phyloP scores from a whole-genome alignment of 139 green algal species.

The Picochlorum sp. region DNA sequence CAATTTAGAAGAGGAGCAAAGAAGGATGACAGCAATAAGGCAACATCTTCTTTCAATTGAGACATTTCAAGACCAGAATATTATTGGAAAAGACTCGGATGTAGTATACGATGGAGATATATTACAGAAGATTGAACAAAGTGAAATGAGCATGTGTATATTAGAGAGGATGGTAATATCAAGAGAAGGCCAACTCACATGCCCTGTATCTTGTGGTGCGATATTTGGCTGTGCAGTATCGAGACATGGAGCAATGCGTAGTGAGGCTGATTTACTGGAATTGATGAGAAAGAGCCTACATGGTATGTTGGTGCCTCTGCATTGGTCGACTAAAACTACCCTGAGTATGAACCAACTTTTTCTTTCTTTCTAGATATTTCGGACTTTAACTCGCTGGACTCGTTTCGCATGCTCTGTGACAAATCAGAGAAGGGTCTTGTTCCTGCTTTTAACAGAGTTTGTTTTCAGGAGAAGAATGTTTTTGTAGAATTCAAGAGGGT shows the following conservation, averaged over 20 bases:
- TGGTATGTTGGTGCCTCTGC: too few species aligned
- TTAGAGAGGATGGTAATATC: not conserved
- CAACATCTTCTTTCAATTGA: not conserved
- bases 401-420: not conserved
- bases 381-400: not conserved
- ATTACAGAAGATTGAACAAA: too few species aligned
- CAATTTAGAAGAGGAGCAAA: not conserved
- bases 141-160: not conserved
- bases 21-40: not conserved
- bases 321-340: too few species aligned
- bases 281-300: too few species aligned
- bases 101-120: too few species aligned
- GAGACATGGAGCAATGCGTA: not conserved
- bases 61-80: not conserved
- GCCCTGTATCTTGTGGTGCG: not conserved
- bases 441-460: not conserved
- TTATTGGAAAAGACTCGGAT: too few species aligned
- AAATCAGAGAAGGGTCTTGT: not conserved
- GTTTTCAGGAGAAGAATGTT: not conserved
- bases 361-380: not conserved
- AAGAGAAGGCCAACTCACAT: not conserved
- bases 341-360: too few species aligned
- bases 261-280: too few species aligned
- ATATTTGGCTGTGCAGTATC: not conserved
- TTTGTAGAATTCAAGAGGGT: conserved; percentile 3